phyloP scores from a whole-genome alignment of 2,329 filamentous ascomycete genomes.

The Eutypa lata region DNA sequence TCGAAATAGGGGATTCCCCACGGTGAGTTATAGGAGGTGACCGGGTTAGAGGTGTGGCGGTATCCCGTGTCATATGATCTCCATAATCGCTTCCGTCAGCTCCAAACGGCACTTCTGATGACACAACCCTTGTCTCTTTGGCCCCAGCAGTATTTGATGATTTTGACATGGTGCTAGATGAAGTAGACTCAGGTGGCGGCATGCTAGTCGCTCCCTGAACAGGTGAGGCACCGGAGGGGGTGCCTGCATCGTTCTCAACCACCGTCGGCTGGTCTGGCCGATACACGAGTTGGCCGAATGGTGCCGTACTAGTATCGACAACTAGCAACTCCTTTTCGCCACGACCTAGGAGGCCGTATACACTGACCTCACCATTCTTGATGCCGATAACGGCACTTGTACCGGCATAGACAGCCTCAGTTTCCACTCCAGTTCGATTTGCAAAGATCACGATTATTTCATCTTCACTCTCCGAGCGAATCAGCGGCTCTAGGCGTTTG shows the following conservation, averaged over 20 bases:
- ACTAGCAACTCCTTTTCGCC: conserved; percentile 66
- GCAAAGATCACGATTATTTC: conserved; percentile 69
- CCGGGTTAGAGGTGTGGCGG: neutral
- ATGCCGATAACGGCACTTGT: conserved; percentile 71
- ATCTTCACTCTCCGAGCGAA: conserved; percentile 45
- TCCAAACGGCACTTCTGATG: neutral
- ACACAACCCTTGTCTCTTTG: neutral
- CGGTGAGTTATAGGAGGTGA: neutral
- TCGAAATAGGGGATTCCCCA: neutral
- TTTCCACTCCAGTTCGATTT: conserved; percentile 68
- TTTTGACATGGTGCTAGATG: neutral
- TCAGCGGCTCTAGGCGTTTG: conserved; percentile 64
- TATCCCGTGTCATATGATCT: neutral
- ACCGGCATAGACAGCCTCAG: conserved; percentile 66
- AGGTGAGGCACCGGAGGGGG: neutral
- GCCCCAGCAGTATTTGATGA: neutral
- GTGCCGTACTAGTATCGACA: conserved; percentile 55
- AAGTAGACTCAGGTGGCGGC: neutral
- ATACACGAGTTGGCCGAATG: conserved; percentile 44
- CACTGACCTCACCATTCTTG: conserved; percentile 58
- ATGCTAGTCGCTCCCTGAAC: neutral
- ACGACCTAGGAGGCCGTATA: conserved; percentile 71
- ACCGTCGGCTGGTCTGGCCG: conserved; percentile 8
- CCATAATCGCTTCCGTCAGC: neutral
- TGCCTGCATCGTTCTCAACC: neutral